Base-by-base conservation (phyloP, 2,329 filamentous ascomycete species). In the Diaporthe destruens region DNA sequence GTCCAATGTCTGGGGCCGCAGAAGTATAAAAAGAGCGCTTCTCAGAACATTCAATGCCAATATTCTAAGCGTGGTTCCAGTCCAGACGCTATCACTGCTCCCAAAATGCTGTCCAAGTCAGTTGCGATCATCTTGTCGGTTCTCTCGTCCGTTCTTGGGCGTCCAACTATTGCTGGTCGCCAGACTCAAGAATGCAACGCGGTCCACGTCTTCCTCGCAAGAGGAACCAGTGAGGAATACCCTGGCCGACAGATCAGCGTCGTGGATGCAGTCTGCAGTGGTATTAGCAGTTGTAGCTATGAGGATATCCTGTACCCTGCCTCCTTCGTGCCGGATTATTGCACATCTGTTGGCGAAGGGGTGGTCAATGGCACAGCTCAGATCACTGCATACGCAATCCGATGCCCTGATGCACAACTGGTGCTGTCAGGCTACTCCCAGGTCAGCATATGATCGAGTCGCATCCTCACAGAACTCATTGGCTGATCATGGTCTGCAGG, bases 341-440 rank as follows among this genome's bases (percentile, higher is more conserved):
- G 72, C 49, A 51, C 56, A 18, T 71, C 72, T 20, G 69, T 68
- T 23, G 69, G 63, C 18, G 61, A 53, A 5, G 69, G 72, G 1
- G 69, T 72, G 7, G 51, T 32, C n/a, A 65, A 69, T n/a, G 72
- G 69, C 23, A 71, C 69, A n/a, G 36, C 63, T 36, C 72, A 74
- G 49, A 61, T 74, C 49, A 65, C 69, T 12, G 69, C 54, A 12
- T 74, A 74, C 25, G 69, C 68, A 12, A 18, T 14, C 5, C 56
- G 32, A n/a, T 73, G 72, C 42, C 72, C 61, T 1, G n/a, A 49
- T 55, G 42, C 72, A 47, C 68, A 73, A 54, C 47, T 73, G 23
- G 69, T 73, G 11, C 9, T 73, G 8, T 55, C 59, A 14, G 69
- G 72, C 16, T 73, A 73, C 54, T 73, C 72, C 3, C 69, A 73